These are phyloP conservation scores for Symbiodinium pilosum DNA, from an alignment of 73 alveolate genomes.

Conservation along the genomic window DNA sequence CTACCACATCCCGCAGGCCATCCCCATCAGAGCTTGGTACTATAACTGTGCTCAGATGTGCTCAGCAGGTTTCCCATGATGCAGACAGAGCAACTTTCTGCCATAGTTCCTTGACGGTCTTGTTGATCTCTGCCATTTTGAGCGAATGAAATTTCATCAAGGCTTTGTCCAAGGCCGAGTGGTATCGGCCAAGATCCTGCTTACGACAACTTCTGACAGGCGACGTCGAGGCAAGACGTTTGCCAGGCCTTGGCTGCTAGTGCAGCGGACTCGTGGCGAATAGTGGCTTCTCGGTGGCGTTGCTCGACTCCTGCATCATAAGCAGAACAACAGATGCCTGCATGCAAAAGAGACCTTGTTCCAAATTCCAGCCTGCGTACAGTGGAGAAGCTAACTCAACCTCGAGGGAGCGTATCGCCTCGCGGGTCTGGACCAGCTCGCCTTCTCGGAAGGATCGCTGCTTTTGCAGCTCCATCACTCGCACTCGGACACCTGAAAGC, in stretches of 20 bases:
- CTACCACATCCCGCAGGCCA: too few relatives aligned
- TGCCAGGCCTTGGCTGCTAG: conserved; percentile 56
- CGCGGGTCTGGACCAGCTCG: conserved; percentile 83
- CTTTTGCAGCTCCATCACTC: conserved; percentile 77
- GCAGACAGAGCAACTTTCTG: too few relatives aligned
- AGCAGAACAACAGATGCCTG: too few relatives aligned
- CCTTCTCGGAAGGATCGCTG: conserved; percentile 80
- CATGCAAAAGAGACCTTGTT: too few relatives aligned
- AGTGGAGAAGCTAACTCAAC: conserved; percentile 61
- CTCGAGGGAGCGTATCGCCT: conserved; percentile 38
- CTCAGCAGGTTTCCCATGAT: too few relatives aligned
- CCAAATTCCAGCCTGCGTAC: too few relatives aligned
- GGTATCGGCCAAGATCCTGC: conserved; percentile 96
- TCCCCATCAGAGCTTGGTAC: too few relatives aligned
- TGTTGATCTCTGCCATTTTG: conserved; percentile 99
- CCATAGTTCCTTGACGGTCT: conserved; percentile 98
- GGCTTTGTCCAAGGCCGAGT: conserved; percentile 98
- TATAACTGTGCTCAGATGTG: too few relatives aligned
- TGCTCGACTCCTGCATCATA: conserved; percentile 53
- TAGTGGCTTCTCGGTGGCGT: conserved; percentile 86
- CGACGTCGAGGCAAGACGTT: neutral
- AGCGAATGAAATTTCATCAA: conserved; percentile 98
- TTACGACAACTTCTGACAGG: neutral
- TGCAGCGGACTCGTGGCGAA: conserved; percentile 84
- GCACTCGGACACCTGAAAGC: neutral